Evolutionary conservation across 345 rosid genomes (phyloP), one percentile per base, ranked within the genome.

Genomic region (Heritiera fomes): DNA sequence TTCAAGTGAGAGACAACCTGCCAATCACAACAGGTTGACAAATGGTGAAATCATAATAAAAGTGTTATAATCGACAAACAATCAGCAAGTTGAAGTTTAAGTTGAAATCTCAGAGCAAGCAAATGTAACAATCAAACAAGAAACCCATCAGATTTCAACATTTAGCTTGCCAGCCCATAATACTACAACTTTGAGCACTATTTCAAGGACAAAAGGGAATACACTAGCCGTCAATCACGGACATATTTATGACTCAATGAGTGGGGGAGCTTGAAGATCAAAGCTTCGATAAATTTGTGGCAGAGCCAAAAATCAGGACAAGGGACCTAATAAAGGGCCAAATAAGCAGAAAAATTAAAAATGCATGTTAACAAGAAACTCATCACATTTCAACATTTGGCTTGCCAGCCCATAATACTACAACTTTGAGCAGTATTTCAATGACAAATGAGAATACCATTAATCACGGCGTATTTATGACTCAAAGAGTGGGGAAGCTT

Each of bases 121-220:
- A 20, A 50, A 30, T 12, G 4, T 8, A 52, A 50, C n/a, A 14
- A 71, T 15, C 45, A 71, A 71, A 32, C 59, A 15, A 50, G 46
- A 71, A 71, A 71, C 5, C 61, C 43, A 73, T 73, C n/a, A 73
- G 10, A 73, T 60, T 73, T 73, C 18, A 11, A 55, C 47, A 56
- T 7, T 55, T 73, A 55, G 76, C 20, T 49, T 73, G 76, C 38
- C 10, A 14, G 23, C 64, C 18, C 49, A 73, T 73, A 73, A 38
- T 55, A 56, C 43, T 10, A 55, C 62, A 56, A 73, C 11, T 55
- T 38, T 34, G 18, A 34, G 17, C 17, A n/a, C 3, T 50, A 50
- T 50, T 30, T 71, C 30, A 14, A 18, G 17, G 30, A 38, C 10
- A 53, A 53, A 71, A 52, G 30, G 34, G 23, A 49, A 73, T 17